These are phyloP conservation scores for Sparassis latifolia DNA, from an alignment of 1,284 basidiomycete species.

Conservation along the genomic window DNA sequence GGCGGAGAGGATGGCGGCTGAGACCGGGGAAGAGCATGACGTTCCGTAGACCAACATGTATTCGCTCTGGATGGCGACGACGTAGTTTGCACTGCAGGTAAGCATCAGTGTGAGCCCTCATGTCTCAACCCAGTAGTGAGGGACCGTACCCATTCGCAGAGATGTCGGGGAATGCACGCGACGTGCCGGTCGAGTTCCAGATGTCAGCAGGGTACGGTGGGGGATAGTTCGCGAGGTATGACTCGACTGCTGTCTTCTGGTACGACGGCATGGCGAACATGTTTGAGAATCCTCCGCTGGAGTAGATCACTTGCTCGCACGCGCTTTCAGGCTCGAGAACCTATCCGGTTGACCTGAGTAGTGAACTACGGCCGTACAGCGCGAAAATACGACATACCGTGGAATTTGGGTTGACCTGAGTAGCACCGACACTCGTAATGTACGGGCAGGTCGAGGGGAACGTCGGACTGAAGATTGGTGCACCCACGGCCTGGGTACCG, in stretches of 20 bases:
- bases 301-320: constrained; percentile 28
- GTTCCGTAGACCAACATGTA: constrained; percentile 10
- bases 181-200: constrained; percentile 19
- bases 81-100: constrained; percentile 35
- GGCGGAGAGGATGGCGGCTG: constrained; percentile 46
- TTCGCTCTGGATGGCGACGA: constrained; percentile 23
- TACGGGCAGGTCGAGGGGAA: constrained; percentile 14
- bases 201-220: constrained; percentile 30
- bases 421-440: constrained; percentile 13
- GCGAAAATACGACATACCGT: constrained; percentile 3
- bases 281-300: constrained; percentile 41
- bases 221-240: constrained; percentile 27
- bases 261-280: constrained; percentile 35
- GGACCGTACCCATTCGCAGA: constrained; percentile 32
- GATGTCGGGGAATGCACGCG: constrained; percentile 43
- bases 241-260: constrained; percentile 30
- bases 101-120: background rate
- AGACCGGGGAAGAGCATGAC: constrained; percentile 2
- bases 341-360: constrained; percentile 2
- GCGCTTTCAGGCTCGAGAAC: constrained; percentile 47
- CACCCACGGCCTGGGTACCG: constrained; percentile 2
- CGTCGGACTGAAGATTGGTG: constrained; percentile 7
- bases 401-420: constrained; percentile 6
- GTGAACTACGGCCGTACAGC: background rate
- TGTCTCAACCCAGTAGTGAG: background rate